Base-by-base conservation (phyloP, 441 rosid genomes). In the Pelargonium australe region DNA sequence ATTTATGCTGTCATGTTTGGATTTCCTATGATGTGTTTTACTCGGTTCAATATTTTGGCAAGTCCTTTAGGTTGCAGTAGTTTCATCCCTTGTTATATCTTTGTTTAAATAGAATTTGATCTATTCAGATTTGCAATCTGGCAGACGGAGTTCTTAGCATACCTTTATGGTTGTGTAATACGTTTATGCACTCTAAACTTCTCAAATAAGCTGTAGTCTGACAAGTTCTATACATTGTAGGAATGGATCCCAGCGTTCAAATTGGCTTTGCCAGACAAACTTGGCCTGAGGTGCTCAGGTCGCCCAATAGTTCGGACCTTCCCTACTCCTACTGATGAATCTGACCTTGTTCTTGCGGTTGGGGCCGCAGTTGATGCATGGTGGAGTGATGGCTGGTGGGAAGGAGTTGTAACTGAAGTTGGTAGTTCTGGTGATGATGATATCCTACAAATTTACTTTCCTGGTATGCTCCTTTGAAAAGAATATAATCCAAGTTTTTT, bases 311-410 rank as follows among this genome's bases (percentile, higher is more conserved):
- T 86, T 72, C 89, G 96, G 65, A 97, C 99, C 37, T 69, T 79
- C 40, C 90, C 94, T 55, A 81, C 84, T 66, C 62, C 43, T 47
- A 73, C 72, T 69, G 75, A 74, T 68, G 78, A 61, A 77, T 44
- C 66, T 60, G 79, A 80, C 16, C 58, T 71, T 69, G 72, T 77
- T 70, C 75, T 77, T 67, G 80, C 69, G 68, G 67, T 90, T 63
- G 97, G 98, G 65, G 68, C 77, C 68, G 89, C 99, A 60, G 93
- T 92, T 65, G 99, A 95, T 85, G 96, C 89, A 17, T 92, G 99
- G 98, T 95, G 97, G 98, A 89, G 95, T 63, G 99, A 95, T 89
- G 99, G 99, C 71, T 95, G 98, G 99, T 95, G 99, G 97, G 99
- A 95, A 80, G 98, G 97, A 61, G 87, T 92, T 78, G 82, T 90